Evolutionary conservation across 2,329 filamentous ascomycete genomes (phyloP), one percentile per base, ranked within the genome.

Genomic region (Stemphylium lycopersici): DNA sequence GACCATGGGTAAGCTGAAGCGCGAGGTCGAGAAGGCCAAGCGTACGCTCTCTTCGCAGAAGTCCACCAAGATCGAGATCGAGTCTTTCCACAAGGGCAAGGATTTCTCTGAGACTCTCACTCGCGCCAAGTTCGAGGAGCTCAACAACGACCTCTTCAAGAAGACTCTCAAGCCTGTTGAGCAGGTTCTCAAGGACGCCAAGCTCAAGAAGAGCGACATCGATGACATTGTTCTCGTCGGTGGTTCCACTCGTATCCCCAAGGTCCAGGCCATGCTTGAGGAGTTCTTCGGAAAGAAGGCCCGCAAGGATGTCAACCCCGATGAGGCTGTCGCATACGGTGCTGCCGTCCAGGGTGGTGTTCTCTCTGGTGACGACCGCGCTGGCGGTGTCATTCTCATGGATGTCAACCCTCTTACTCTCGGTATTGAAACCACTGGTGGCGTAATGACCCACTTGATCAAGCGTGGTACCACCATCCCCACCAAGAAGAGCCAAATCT

Each of bases 1-100:
- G 90, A 89, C 93, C 66, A 98, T 98, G 93, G 91, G 93, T 82
- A 99, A 98, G 84, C 87, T 99, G 70, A 98, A 98, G 91, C 93
- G 95, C 72, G 95, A 98, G 81, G 93, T 95, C 69, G 95, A 99
- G 81, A 97, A 97, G 88, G 95, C 95, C 81, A 99, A 99, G 90
- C 91, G 95, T 75, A 96, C 93, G 69, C 88, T 99, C 54, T 96
- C 74, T 74, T 95, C 91, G 66, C 91, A 96, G 83, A 93, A 91
- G 88, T 92, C 90, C 65, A 91, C 91, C 66, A 90, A 91, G 69
- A 92, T 96, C 68, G 95, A 98, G 82, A 97, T 99, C 64, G 95
- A 99, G 80, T 89, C 91, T 67, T 96, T 99, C 90, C 90, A 91
- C 81, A 87, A 96, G 70, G 95, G 95, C 83, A 89, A 96, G 67